These are phyloP conservation scores for Aeminium ludgeri DNA, from an alignment of 495 filamentous ascomycete genomes.

Conservation along the genomic window DNA sequence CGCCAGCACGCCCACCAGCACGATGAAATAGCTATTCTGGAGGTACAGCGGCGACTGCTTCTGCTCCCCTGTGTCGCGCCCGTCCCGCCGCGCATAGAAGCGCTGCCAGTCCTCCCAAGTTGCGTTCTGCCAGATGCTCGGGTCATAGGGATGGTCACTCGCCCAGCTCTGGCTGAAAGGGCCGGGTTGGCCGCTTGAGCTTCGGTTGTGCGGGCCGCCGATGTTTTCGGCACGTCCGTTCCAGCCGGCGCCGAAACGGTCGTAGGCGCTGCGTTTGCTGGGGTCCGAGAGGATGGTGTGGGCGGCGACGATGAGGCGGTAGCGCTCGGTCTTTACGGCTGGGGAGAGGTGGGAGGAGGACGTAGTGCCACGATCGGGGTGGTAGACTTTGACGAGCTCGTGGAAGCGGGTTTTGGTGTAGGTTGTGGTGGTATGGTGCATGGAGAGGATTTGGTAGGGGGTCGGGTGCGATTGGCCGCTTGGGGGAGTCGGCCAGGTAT, in stretches of 20 bases:
- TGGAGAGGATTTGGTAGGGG: conserved; percentile 76
- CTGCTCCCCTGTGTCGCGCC: conserved; percentile 4
- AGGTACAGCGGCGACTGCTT: conserved; percentile 46
- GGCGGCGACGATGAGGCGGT: conserved; percentile 69
- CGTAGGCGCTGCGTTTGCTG: conserved; percentile 60
- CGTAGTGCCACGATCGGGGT: conserved; percentile 50
- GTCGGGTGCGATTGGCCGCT: conserved; percentile 36
- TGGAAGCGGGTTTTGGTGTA: conserved; percentile 78
- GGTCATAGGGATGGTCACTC: conserved; percentile 19
- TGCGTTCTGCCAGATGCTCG: conserved; percentile 62
- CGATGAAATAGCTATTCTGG: conserved; percentile 59
- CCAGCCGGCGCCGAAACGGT: conserved; percentile 71
- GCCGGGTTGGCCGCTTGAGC: no score
- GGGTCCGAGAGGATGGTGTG: conserved; percentile 84
- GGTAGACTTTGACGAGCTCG: conserved; percentile 85
- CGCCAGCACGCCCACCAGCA: conserved; percentile 47
- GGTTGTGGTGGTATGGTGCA: conserved; percentile 38
- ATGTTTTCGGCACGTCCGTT: conserved; percentile 28
- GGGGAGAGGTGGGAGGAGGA: conserved; percentile 11
- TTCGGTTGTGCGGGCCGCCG: conserved; percentile 7
- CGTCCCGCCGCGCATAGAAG: conserved; percentile 37
- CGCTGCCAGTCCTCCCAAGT: conserved; percentile 99
- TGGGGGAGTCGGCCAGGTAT: conserved; percentile 6
- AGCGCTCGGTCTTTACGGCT: conserved; percentile 58
- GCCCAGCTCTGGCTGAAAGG: conserved; percentile 14